A percentile compares a stretch with the other conserved stretches of the same genome.
phyloP scores from a whole-genome alignment of 306 rosid species.

The Lagenaria siceraria region DNA sequence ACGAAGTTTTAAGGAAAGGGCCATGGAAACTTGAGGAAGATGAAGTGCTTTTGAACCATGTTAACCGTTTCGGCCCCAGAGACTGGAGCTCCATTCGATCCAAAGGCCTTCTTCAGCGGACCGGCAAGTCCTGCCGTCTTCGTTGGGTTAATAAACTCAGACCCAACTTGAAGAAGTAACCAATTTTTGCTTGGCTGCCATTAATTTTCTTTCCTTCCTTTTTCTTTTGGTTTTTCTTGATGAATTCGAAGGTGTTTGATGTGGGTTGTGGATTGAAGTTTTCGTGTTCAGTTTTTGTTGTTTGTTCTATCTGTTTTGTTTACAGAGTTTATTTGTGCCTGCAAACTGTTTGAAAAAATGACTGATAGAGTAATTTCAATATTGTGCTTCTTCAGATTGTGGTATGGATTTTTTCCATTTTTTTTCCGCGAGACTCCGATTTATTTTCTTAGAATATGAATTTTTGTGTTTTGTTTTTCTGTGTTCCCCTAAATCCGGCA shows the following conservation, averaged over 20 bases:
- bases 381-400: not conserved
- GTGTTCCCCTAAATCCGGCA: not conserved
- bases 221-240: not conserved
- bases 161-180: constrained; percentile 77
- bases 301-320: not conserved
- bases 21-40: constrained; percentile 9
- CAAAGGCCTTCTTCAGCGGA: constrained; percentile 77
- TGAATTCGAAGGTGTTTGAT: not conserved
- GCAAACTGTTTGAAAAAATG: not conserved
- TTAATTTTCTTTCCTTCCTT: not conserved
- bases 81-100: constrained; percentile 99
- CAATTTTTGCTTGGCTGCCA: not conserved
- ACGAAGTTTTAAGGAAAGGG: not conserved
- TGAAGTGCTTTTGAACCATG: constrained; percentile 53
- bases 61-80: constrained; percentile 59
- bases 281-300: not conserved
- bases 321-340: not conserved
- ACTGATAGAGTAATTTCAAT: not conserved
- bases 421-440: not conserved
- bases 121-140: constrained; percentile 93
- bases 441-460: not conserved
- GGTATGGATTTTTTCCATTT: not conserved
- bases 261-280: not conserved
- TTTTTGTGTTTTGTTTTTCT: not conserved
- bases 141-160: constrained; percentile 95